Evolutionary conservation across 2,329 filamentous ascomycete genomes (phyloP).

Genomic region (Talaromyces sp.): DNA sequence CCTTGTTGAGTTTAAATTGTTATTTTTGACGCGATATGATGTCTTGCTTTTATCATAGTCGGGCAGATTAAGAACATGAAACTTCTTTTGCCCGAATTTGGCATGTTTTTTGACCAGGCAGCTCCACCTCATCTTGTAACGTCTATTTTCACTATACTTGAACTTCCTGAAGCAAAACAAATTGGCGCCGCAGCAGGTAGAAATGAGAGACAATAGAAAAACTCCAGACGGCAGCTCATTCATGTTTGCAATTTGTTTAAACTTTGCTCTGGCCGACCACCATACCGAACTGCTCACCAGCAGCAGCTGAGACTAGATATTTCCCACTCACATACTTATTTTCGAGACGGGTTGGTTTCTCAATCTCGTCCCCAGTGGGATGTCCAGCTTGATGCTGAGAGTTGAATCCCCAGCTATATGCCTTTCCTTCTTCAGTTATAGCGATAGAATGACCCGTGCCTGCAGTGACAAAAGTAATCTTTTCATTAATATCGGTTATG

Average conservation of each 20-base stretch:
- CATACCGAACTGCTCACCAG: not conserved
- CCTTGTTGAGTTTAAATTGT: not conserved
- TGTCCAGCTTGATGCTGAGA: not conserved
- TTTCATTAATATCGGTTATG: not conserved
- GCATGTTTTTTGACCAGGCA: not conserved
- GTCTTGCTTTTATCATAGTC: not conserved
- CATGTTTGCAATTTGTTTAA: too few relatives aligned
- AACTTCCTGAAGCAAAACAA: too few relatives aligned
- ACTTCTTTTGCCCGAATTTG: not conserved
- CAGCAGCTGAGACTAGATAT: not conserved
- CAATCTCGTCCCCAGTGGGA: not conserved
- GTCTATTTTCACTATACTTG: too few relatives aligned
- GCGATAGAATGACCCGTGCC: constrained; percentile 12
- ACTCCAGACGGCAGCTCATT: too few relatives aligned
- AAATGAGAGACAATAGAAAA: too few relatives aligned
- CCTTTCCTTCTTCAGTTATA: constrained; percentile 13
- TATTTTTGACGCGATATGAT: not conserved
- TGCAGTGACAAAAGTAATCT: not conserved
- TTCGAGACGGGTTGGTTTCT: not conserved
- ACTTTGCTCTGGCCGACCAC: not conserved
- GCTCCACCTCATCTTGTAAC: not conserved
- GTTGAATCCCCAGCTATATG: constrained; percentile 16
- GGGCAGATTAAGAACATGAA: not conserved
- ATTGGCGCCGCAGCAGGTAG: too few relatives aligned
- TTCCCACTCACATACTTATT: not conserved